Percentiles rank a stretch among this genome's conserved stretches.
These are phyloP conservation scores for Stagonosporopsis chrysanthemi DNA, from an alignment of 2,329 filamentous ascomycete species.

Conservation along the genomic window DNA sequence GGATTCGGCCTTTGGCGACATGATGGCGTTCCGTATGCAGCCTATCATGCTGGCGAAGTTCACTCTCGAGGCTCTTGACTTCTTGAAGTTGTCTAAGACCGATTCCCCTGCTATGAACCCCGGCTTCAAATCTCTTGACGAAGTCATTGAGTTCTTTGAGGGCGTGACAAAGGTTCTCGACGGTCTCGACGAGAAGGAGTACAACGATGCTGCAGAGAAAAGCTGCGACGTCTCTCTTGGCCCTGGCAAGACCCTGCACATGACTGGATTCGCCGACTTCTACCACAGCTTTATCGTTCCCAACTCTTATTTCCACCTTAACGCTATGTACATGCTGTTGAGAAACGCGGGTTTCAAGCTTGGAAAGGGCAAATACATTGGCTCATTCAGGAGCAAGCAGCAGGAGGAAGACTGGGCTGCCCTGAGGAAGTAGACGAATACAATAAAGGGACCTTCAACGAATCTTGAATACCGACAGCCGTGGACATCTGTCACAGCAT, in stretches of 20 bases:
- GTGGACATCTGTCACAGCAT: background rate
- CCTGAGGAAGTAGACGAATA: background rate
- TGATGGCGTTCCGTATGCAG: conserved; percentile 33
- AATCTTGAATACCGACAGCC: background rate
- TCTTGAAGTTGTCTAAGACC: conserved; percentile 16
- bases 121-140: conserved; percentile 24
- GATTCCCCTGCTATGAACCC: conserved; percentile 17
- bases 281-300: conserved; percentile 27
- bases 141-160: conserved; percentile 33
- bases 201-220: conserved; percentile 29
- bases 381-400: conserved; percentile 29
- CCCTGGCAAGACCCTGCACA: conserved; percentile 14
- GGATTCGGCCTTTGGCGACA: conserved; percentile 25
- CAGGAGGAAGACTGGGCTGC: conserved; percentile 29
- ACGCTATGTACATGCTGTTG: conserved; percentile 35
- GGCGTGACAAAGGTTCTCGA: conserved; percentile 20
- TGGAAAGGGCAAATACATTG: conserved; percentile 28
- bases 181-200: conserved; percentile 26
- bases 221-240: conserved; percentile 20
- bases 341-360: conserved; percentile 29
- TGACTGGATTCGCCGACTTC: conserved; percentile 25
- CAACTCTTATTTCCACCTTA: conserved; percentile 36
- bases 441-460: background rate
- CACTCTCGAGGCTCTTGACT: conserved; percentile 12
- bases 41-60: conserved; percentile 30